These are phyloP conservation scores for Tetradesmus lagerheimii DNA, from an alignment of 139 green algal species.

Conservation along the genomic window DNA sequence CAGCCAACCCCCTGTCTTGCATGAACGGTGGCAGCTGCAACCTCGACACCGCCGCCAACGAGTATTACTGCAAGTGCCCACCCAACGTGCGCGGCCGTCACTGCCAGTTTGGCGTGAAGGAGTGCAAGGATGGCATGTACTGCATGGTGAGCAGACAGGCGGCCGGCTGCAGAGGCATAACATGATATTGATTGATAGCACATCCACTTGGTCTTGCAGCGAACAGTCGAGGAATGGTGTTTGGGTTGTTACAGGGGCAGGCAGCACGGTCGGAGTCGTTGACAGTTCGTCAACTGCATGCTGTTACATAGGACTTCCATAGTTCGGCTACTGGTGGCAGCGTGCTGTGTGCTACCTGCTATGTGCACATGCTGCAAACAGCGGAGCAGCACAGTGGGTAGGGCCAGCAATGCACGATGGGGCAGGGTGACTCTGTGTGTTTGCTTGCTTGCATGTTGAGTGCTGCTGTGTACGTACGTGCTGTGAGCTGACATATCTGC, in stretches of 20 bases:
- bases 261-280: too few species aligned
- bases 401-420: background rate
- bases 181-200: too few species aligned
- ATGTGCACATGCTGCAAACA: background rate
- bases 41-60: conserved; percentile 4
- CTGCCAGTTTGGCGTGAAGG: conserved; percentile 45
- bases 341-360: too few species aligned
- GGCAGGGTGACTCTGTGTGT: background rate
- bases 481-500: background rate
- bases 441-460: background rate
- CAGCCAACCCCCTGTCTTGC: conserved; percentile 12
- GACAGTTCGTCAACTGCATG: too few species aligned
- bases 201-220: too few species aligned
- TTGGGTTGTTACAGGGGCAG: too few species aligned
- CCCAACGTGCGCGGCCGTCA: conserved; percentile 46
- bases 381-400: too few species aligned
- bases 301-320: too few species aligned
- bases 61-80: conserved; percentile 48
- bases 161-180: background rate
- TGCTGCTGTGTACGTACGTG: background rate
- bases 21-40: conserved; percentile 44
- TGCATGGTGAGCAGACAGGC: background rate
- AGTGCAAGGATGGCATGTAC: conserved; percentile 52
- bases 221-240: too few species aligned
- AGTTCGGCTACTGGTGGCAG: too few species aligned